phyloP scores from a whole-genome alignment of 2,329 filamentous ascomycete species.

The Stemphylium lycopersici region DNA sequence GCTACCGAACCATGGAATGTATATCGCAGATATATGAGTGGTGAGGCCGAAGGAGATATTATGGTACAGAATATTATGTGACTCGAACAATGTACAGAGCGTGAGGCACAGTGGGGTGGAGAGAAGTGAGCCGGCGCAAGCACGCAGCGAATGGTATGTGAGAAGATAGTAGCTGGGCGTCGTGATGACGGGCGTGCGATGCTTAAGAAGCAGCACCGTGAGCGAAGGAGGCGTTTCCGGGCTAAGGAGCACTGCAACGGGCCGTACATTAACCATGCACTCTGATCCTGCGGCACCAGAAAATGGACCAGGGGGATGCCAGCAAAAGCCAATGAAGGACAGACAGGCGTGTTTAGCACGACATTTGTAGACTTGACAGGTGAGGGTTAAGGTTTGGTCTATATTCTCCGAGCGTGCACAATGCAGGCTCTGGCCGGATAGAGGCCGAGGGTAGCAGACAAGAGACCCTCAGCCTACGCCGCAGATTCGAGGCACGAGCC shows the following conservation, averaged over 20 bases:
- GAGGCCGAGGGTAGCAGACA: slow-evolving; percentile 32
- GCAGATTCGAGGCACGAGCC: slow-evolving; percentile 46
- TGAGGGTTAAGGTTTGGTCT: slow-evolving; percentile 46
- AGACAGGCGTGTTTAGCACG: slow-evolving; percentile 38
- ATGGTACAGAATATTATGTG: slow-evolving; percentile 17
- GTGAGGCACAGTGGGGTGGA: slow-evolving; percentile 23
- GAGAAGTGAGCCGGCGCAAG: slow-evolving; percentile 34
- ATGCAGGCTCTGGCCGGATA: slow-evolving; percentile 31
- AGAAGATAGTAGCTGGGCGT: slow-evolving; percentile 23
- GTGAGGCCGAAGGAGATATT: slow-evolving; percentile 6
- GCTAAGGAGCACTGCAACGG: slow-evolving; percentile 49
- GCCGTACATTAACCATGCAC: slow-evolving; percentile 46
- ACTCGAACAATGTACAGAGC: slow-evolving; percentile 28
- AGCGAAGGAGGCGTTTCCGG: slow-evolving; percentile 42
- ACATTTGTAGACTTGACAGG: slow-evolving; percentile 45
- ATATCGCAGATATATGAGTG: slow-evolving; percentile 15
- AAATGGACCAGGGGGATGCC: slow-evolving; percentile 34
- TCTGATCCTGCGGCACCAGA: slow-evolving; percentile 39
- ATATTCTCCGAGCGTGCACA: slow-evolving; percentile 48
- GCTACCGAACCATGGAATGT: slow-evolving; percentile 14
- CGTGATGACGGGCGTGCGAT: slow-evolving; percentile 35
- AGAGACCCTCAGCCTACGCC: slow-evolving; percentile 35
- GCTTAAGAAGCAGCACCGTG: slow-evolving; percentile 38
- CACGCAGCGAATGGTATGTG: slow-evolving; percentile 39
- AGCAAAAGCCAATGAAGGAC: slow-evolving; percentile 34